Evolutionary conservation across 306 rosid species (phyloP), one percentile per base, ranked within the genome.

Genomic region (Comarum palustre): DNA sequence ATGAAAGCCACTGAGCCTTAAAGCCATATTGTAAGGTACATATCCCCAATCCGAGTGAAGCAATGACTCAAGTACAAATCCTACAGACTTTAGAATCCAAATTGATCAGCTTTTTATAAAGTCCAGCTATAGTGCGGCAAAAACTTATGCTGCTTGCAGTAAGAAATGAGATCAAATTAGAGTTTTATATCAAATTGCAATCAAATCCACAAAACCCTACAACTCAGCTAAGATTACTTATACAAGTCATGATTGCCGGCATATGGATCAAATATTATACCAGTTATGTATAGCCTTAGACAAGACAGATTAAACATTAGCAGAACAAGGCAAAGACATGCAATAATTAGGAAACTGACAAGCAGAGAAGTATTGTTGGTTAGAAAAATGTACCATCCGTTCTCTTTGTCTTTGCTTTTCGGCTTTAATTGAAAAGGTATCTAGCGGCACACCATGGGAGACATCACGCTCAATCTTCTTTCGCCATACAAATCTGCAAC

Each of bases 391-490:
- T 87, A 94, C 97, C 99, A 91, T 88, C 77, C 99, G 84, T 76
- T 91, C 99, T 77, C 75, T 82, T 74, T 89, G 95, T 62, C 89
- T 89, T 74, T 85, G 79, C 74, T 82, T 91, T 84, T 89, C 99
- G 34, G 96, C 75, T 71, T 94, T 94, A 41, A 85, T 82, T 24
- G 97, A 91, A 79, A 76, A 94, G 41, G 43, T 16, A 4, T 94
- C 96, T 71, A 90, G 87, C 1, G 90, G 69, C 29, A 71, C 88
- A 11, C 99, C 96, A 3, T 94, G 92, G 34, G 85, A 0, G 68
- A 94, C 91, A 80, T 91, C 99, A 7, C 92, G 92, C 80, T 94
- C 99, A 74, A 89, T 94, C 84, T 94, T 94, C 90, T 94, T 94
- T 54, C 96, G 77, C 99, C 99, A 94, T 41, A 94, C 99, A 89